These are phyloP conservation scores for Sordariomycetes sp. DNA, from an alignment of 2,329 filamentous ascomycete species.

Conservation along the genomic window DNA sequence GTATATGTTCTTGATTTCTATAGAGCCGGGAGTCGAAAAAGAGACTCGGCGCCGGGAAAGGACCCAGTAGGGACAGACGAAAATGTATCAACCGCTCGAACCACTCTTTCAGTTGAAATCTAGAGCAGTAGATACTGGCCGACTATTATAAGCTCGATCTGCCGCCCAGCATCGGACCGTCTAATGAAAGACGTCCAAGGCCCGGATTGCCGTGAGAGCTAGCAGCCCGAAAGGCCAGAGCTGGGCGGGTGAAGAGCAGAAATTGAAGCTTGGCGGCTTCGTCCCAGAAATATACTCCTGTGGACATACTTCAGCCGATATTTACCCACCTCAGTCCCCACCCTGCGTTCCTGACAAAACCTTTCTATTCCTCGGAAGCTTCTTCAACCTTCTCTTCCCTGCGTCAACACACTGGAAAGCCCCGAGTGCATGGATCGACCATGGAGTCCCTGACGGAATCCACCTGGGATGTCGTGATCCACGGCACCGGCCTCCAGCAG, in stretches of 20 bases:
- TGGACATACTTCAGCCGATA: neutral
- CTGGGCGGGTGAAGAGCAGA: slow-evolving; percentile 3
- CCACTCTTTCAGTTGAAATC: slow-evolving; percentile 68
- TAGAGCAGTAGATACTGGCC: slow-evolving; percentile 82
- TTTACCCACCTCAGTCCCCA: neutral
- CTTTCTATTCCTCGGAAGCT: slow-evolving; percentile 3
- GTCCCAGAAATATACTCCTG: neutral
- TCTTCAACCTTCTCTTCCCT: slow-evolving; percentile 10
- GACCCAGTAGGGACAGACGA: neutral
- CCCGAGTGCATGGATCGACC: slow-evolving; percentile 8
- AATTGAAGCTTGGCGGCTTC: neutral
- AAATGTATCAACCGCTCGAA: slow-evolving; percentile 71
- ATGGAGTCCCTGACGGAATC: slow-evolving; percentile 69
- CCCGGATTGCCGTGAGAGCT: slow-evolving; percentile 7
- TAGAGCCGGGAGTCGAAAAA: neutral
- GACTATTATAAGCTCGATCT: slow-evolving; percentile 40
- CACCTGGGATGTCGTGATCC: slow-evolving; percentile 68
- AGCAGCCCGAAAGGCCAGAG: slow-evolving; percentile 6
- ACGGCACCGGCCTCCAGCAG: slow-evolving; percentile 65
- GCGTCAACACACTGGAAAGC: slow-evolving; percentile 3
- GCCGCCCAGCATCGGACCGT: slow-evolving; percentile 40
- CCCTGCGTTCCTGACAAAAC: neutral
- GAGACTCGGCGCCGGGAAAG: neutral
- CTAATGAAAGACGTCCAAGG: slow-evolving; percentile 38
- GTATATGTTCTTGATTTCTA: neutral